These are phyloP conservation scores for Mariannaea elegans DNA, from an alignment of 2,329 filamentous ascomycete species.

Conservation along the genomic window DNA sequence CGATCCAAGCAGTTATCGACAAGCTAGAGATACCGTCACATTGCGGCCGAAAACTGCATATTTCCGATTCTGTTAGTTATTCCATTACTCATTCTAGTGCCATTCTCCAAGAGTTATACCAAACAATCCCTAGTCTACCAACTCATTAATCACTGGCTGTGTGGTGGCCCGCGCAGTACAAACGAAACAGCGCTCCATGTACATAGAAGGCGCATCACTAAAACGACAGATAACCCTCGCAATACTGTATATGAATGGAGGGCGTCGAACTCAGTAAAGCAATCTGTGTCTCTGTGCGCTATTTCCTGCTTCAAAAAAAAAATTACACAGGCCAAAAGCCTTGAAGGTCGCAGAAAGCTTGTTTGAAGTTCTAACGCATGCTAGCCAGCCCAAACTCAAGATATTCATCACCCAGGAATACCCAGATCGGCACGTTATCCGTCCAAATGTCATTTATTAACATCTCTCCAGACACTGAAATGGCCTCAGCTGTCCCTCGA, in stretches of 20 bases:
- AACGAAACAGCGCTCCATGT: slow-evolving; percentile 13
- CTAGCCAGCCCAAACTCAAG: too few species aligned
- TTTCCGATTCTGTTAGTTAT: neutral
- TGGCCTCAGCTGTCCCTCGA: slow-evolving; percentile 31
- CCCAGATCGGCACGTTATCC: too few species aligned
- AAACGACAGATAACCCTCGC: neutral
- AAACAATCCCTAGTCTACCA: neutral
- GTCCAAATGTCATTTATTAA: neutral
- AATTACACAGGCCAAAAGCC: neutral
- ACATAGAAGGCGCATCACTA: slow-evolving; percentile 31
- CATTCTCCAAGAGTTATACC: neutral
- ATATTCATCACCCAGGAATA: neutral
- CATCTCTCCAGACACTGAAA: neutral
- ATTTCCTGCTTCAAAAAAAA: neutral
- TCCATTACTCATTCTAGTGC: neutral
- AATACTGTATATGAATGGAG: slow-evolving; percentile 6
- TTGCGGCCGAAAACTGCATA: neutral
- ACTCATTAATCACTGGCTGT: neutral
- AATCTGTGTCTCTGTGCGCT: too few species aligned
- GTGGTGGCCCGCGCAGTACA: neutral
- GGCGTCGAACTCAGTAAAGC: neutral
- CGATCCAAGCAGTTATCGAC: neutral
- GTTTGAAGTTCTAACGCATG: too few species aligned
- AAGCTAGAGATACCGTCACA: neutral
- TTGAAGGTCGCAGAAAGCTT: too few species aligned